These are phyloP conservation scores for Phylloporus sp. DNA, from an alignment of 768 basidiomycete genomes.

Conservation along the genomic window DNA sequence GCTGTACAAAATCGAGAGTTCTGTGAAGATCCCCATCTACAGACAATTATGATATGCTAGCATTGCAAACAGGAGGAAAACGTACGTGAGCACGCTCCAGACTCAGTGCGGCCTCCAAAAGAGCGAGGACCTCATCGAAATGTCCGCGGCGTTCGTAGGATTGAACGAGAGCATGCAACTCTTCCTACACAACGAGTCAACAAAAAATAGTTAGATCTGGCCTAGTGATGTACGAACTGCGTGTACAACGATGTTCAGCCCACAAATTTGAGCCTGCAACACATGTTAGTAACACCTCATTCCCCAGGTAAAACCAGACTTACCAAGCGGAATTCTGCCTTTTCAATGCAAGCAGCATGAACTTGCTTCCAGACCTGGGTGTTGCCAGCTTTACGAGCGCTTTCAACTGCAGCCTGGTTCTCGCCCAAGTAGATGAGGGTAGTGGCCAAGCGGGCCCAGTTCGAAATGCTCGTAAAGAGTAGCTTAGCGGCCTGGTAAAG, in stretches of 20 bases:
- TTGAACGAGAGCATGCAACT: constrained; percentile 66
- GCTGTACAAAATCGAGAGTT: constrained; percentile 86
- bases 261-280: constrained; percentile 90
- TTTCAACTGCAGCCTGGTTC: constrained; percentile 97
- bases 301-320: constrained; percentile 15
- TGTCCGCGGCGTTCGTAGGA: constrained; percentile 89
- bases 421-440: constrained; percentile 98
- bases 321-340: constrained; percentile 90
- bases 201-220: constrained; percentile 3
- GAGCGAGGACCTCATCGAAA: constrained; percentile 89
- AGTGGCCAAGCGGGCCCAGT: constrained; percentile 97
- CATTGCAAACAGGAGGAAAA: constrained; percentile 2
- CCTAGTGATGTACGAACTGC: constrained; percentile 40
- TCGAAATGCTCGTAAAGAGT: constrained; percentile 94
- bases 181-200: constrained; percentile 49
- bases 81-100: constrained; percentile 90
- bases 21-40: constrained; percentile 96
- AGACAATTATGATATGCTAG: constrained; percentile 15
- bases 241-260: constrained; percentile 96
- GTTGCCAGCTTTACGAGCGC: constrained; percentile 98
- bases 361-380: constrained; percentile 99
- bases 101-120: constrained; percentile 93
- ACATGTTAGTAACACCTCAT: constrained; percentile 4
- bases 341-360: constrained; percentile 97
- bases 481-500: constrained; percentile 96